Percentiles rank a stretch among this genome's conserved stretches.
Evolutionary conservation across 1,284 basidiomycete genomes (phyloP).

Genomic region (Microbotryum scabiosae): DNA sequence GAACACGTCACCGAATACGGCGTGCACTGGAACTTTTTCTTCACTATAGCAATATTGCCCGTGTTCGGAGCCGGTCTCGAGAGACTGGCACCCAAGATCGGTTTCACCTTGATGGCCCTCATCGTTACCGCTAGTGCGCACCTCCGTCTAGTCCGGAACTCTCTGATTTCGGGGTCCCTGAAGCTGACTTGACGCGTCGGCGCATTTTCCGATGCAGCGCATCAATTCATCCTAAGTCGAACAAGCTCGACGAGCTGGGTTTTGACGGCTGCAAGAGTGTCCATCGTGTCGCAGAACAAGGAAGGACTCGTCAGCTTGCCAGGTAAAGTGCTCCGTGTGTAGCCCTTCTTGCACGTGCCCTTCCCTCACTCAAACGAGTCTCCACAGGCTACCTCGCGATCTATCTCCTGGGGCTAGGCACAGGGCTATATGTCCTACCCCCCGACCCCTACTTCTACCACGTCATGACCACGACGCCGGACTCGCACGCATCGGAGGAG

Average conservation of each 20-base stretch:
- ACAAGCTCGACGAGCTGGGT: conserved; percentile 57
- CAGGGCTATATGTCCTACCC: conserved; percentile 68
- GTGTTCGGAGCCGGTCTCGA: conserved; percentile 62
- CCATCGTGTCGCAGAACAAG: conserved; percentile 73
- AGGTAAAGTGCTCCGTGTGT: conserved; percentile 45
- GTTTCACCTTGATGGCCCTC: conserved; percentile 59
- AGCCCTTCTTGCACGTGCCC: background rate
- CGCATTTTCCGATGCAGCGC: conserved; percentile 45
- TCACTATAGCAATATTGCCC: conserved; percentile 78
- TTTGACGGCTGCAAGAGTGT: conserved; percentile 54
- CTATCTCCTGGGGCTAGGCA: conserved; percentile 73
- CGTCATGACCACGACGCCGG: background rate
- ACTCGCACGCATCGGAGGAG: background rate
- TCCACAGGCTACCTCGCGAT: conserved; percentile 77
- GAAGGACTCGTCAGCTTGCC: conserved; percentile 77
- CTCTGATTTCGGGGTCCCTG: background rate
- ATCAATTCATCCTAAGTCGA: conserved; percentile 57
- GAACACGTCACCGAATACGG: conserved; percentile 97
- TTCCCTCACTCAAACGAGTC: background rate
- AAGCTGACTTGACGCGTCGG: background rate
- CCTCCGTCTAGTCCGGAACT: background rate
- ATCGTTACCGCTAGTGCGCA: conserved; percentile 54
- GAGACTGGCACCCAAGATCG: conserved; percentile 52
- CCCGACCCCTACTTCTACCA: conserved; percentile 32
- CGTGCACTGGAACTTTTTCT: conserved; percentile 97